phyloP scores from a whole-genome alignment of 192 early-diverging fungal genomes.

The Coemansia nantahalensis region DNA sequence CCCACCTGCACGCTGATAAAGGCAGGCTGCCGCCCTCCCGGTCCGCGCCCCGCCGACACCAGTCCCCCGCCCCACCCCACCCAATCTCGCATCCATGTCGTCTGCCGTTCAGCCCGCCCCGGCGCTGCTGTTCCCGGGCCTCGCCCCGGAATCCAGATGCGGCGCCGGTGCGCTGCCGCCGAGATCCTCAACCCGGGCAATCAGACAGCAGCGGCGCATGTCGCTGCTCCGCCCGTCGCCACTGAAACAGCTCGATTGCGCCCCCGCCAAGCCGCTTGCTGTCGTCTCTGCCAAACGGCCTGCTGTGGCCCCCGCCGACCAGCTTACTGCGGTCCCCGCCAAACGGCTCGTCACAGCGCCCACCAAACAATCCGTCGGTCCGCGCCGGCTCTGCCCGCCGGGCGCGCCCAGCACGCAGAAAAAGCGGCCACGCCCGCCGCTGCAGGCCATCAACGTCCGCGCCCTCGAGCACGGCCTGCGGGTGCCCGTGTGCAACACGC shows the following conservation, averaged over 20 bases:
- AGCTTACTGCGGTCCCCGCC: too few relatives aligned
- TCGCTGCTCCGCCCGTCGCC: constrained; percentile 13
- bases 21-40: neutral
- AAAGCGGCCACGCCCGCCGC: constrained; percentile 28
- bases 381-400: constrained; percentile 5
- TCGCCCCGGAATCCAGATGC: constrained; percentile 3
- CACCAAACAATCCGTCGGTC: constrained; percentile 10
- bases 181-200: constrained; percentile 10
- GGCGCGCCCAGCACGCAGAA: constrained; percentile 7
- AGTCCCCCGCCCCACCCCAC: neutral
- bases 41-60: too few relatives aligned
- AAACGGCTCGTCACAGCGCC: too few relatives aligned
- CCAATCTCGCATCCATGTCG: too few relatives aligned
- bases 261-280: too few relatives aligned
- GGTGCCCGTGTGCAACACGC: constrained; percentile 42
- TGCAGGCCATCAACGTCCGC: constrained; percentile 42
- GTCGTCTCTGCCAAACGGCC: too few relatives aligned
- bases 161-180: constrained; percentile 6
- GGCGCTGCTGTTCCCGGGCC: neutral
- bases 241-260: too few relatives aligned
- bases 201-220: constrained; percentile 16
- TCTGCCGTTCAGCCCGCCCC: constrained; percentile 1
- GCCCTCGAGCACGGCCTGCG: constrained; percentile 47
- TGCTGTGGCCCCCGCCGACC: too few relatives aligned
- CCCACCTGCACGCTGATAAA: constrained; percentile 6